Conservation (phyloP, 179 eudicot species). For the Beta macrorhiza region DNA sequence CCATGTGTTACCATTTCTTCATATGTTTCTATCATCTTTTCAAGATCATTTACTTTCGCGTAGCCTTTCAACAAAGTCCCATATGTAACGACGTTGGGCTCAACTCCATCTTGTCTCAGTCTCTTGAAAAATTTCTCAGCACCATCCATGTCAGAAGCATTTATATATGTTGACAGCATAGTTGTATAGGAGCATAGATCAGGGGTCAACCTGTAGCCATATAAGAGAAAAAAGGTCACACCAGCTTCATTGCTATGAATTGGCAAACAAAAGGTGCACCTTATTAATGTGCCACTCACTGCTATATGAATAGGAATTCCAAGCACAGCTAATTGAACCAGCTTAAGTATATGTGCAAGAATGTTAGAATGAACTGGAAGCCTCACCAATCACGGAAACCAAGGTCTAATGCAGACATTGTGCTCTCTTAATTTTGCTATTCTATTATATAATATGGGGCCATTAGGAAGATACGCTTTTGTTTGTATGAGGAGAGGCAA, state of each 20-base stretch:
- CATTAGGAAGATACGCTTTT: not conserved
- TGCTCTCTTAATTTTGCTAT: not conserved
- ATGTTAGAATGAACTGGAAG: no score
- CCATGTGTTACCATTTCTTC: constrained; percentile 61
- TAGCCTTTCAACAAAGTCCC: constrained; percentile 86
- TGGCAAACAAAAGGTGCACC: no score
- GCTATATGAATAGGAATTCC: no score
- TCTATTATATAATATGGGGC: not conserved
- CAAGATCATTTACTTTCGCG: constrained; percentile 59
- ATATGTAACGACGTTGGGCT: constrained; percentile 68
- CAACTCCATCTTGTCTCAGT: constrained; percentile 59
- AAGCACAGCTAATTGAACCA: no score
- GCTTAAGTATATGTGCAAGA: no score
- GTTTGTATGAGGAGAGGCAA: not conserved
- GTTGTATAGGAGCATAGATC: constrained; percentile 93
- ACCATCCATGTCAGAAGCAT: constrained; percentile 94
- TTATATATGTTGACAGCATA: constrained; percentile 77
- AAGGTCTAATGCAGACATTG: no score
- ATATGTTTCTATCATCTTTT: constrained; percentile 77
- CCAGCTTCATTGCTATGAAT: no score
- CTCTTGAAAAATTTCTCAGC: constrained; percentile 87
- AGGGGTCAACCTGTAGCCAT: constrained; percentile 61
- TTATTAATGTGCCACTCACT: no score
- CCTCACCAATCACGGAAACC: no score
- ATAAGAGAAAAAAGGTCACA: not conserved